A percentile compares a stretch with the other conserved stretches of the same genome.
These are phyloP conservation scores for Plenodomus biglobosus DNA, from an alignment of 2,329 filamentous ascomycete species.

Conservation along the genomic window DNA sequence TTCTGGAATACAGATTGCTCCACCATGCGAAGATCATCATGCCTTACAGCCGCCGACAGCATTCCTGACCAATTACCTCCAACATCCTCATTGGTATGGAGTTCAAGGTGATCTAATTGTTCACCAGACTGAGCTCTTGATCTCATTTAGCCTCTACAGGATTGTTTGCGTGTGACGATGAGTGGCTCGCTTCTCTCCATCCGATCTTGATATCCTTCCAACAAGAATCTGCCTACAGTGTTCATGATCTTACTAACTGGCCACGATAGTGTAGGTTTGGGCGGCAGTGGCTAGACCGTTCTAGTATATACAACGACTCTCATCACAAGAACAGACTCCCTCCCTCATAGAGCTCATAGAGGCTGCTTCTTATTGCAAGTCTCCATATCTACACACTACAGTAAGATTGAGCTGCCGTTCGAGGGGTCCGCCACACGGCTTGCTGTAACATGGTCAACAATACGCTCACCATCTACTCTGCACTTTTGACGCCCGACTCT, in stretches of 20 bases:
- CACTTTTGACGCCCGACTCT: neutral
- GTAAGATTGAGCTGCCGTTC: neutral
- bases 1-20: slow-evolving; percentile 23
- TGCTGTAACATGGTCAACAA: neutral
- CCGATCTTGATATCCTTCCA: too few species aligned
- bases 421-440: neutral
- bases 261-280: too few species aligned
- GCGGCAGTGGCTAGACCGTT: too few species aligned
- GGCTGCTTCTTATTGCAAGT: neutral
- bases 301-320: too few species aligned
- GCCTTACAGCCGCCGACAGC: slow-evolving; percentile 1
- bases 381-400: neutral
- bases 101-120: neutral
- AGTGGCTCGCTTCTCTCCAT: too few species aligned
- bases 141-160: neutral
- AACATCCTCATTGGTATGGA: neutral
- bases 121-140: neutral
- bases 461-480: neutral
- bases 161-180: too few species aligned
- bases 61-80: neutral
- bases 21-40: slow-evolving; percentile 2
- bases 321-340: too few species aligned
- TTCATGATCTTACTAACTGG: too few species aligned
- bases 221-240: too few species aligned
- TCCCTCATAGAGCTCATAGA: neutral